Evolutionary conservation across 768 basidiomycete species (phyloP).

Genomic region (Porpolomopsis calyptriformis): DNA sequence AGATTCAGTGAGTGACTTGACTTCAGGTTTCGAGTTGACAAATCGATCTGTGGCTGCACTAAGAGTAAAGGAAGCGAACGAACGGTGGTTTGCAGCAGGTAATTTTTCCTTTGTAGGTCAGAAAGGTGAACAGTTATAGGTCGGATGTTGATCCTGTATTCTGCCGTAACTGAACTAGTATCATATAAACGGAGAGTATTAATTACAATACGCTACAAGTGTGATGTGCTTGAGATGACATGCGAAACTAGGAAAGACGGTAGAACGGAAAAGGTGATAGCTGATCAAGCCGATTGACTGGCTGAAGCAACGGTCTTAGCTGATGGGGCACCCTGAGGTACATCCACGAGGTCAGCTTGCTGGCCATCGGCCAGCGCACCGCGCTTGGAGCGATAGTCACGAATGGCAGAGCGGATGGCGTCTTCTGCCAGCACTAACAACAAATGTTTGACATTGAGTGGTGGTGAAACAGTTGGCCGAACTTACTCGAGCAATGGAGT

Average conservation of each 20-base stretch:
- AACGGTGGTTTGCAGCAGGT: conserved; percentile 88
- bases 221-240: neutral
- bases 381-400: conserved; percentile 87
- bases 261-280: conserved; percentile 7
- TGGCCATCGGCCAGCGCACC: conserved; percentile 37
- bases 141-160: neutral
- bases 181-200: neutral
- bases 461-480: conserved; percentile 4
- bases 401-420: conserved; percentile 96
- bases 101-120: conserved; percentile 70
- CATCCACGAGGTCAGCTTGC: conserved; percentile 60
- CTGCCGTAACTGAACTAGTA: neutral
- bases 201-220: neutral
- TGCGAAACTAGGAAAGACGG: neutral
- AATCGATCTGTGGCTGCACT: conserved; percentile 82
- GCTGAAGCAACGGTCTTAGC: conserved; percentile 25
- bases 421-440: conserved; percentile 87
- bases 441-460: conserved; percentile 8
- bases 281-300: conserved; percentile 20
- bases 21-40: conserved; percentile 81
- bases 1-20: conserved; percentile 11
- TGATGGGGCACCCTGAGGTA: conserved; percentile 46
- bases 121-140: conserved; percentile 26
- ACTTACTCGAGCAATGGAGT: conserved; percentile 85
- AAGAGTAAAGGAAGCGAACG: conserved; percentile 91